Evolutionary conservation across 306 rosid genomes (phyloP).

Genomic region (Trifolium subterraneum): DNA sequence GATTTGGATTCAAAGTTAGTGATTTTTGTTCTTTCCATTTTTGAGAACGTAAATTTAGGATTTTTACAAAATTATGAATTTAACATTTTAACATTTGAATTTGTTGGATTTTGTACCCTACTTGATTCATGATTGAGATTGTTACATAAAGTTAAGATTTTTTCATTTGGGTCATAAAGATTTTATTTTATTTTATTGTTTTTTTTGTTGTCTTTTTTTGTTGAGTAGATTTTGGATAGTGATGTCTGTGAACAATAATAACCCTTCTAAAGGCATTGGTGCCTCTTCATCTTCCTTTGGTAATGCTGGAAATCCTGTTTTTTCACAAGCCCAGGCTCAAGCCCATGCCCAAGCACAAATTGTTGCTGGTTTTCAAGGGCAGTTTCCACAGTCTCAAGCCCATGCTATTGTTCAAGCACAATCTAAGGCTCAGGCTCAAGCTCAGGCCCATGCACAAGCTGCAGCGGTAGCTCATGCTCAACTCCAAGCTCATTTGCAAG

Average conservation of each 20-base stretch:
- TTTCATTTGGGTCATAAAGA: constrained; percentile 40
- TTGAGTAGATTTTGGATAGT: constrained; percentile 51
- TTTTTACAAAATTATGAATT: neutral
- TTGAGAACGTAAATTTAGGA: constrained; percentile 17
- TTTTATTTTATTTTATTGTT: constrained; percentile 3
- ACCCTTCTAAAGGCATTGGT: constrained; percentile 81
- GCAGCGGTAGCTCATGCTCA: constrained; percentile 82
- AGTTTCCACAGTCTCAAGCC: constrained; percentile 82
- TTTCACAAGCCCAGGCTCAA: constrained; percentile 76
- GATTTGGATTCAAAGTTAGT: constrained; percentile 29
- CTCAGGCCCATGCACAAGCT: constrained; percentile 71
- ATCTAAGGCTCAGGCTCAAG: constrained; percentile 75
- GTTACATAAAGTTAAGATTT: constrained; percentile 39
- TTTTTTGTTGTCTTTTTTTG: constrained; percentile 21
- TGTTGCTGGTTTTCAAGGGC: constrained; percentile 77
- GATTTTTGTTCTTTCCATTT: constrained; percentile 17
- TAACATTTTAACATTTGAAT: constrained; percentile 25
- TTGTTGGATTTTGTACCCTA: neutral
- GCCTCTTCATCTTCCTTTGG: constrained; percentile 82
- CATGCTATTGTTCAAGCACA: constrained; percentile 97
- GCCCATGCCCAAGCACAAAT: constrained; percentile 70
- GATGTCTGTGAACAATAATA: constrained; percentile 92
- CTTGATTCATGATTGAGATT: constrained; percentile 37
- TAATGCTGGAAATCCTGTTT: constrained; percentile 76
- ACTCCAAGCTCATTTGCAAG: constrained; percentile 92